phyloP scores from a whole-genome alignment of 2,329 filamentous ascomycete species.

The Chaetothyriales sp. region DNA sequence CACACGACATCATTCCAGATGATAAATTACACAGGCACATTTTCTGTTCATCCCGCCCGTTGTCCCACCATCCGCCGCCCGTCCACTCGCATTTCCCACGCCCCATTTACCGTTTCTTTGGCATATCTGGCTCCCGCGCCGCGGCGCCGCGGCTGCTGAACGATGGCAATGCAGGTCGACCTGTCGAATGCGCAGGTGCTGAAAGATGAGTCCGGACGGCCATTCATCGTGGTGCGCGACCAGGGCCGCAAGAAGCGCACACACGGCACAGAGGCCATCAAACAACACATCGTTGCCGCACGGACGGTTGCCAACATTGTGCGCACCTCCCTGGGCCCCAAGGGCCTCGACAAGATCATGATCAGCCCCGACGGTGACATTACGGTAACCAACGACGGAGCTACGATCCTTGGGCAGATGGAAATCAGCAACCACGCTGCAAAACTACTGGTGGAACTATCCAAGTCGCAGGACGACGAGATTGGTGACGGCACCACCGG shows the following conservation, averaged over 20 bases:
- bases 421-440: conserved; percentile 97
- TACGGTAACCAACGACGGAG: conserved; percentile 96
- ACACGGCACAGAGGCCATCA: conserved; percentile 92
- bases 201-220: conserved; percentile 93
- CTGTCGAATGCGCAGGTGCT: conserved; percentile 47
- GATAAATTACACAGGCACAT: no score
- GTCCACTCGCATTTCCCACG: background rate
- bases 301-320: conserved; percentile 93
- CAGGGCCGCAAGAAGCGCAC: conserved; percentile 97
- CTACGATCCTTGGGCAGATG: conserved; percentile 92
- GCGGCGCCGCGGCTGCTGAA: background rate
- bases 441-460: conserved; percentile 89
- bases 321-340: conserved; percentile 88
- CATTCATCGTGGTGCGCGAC: conserved; percentile 96
- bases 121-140: background rate
- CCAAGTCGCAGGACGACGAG: conserved; percentile 96
- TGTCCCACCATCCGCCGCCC: background rate
- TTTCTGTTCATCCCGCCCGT: background rate
- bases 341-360: conserved; percentile 95
- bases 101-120: background rate
- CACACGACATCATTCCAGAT: no score
- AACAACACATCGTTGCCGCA: conserved; percentile 93
- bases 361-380: conserved; percentile 98
- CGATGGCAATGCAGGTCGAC: conserved; percentile 16
- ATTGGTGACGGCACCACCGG: conserved; percentile 97